Conservation (phyloP, 345 rosid species). For the Microcos paniculata region DNA sequence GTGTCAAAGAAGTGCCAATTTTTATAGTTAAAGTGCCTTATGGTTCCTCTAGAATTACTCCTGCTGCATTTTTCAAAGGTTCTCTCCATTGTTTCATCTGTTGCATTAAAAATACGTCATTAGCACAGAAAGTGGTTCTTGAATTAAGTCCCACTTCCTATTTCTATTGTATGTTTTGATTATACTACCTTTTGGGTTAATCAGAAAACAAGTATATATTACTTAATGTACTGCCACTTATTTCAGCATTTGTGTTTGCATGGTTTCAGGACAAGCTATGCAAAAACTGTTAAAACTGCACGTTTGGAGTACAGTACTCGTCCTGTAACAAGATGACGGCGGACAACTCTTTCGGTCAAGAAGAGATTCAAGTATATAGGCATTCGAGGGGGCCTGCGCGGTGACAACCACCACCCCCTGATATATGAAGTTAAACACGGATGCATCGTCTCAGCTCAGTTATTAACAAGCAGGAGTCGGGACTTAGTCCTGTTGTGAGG, state of each 20-base stretch:
- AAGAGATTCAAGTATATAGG: no score
- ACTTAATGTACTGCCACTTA: no score
- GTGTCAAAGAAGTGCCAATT: no score
- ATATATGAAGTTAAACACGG: no score
- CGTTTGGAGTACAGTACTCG: constrained; percentile 95
- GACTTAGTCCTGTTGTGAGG: no score
- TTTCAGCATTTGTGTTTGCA: constrained; percentile 8
- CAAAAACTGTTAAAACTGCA: constrained; percentile 71
- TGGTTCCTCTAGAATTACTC: no score
- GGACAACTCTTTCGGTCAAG: no score
- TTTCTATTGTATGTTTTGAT: background rate
- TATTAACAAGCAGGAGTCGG: no score
- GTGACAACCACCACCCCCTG: no score
- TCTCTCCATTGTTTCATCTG: no score
- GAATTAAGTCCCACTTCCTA: background rate
- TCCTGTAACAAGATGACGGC: constrained; percentile 92
- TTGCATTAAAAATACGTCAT: background rate
- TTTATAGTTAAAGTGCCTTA: background rate
- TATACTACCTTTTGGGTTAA: background rate
- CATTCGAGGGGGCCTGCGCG: constrained; percentile 99
- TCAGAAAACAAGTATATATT: background rate
- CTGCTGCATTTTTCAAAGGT: background rate
- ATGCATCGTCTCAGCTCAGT: no score
- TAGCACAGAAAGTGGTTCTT: background rate
- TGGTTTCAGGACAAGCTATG: constrained; percentile 55